These are phyloP conservation scores for Penicillium flavigenum DNA, from an alignment of 495 filamentous ascomycete species.

Conservation along the genomic window DNA sequence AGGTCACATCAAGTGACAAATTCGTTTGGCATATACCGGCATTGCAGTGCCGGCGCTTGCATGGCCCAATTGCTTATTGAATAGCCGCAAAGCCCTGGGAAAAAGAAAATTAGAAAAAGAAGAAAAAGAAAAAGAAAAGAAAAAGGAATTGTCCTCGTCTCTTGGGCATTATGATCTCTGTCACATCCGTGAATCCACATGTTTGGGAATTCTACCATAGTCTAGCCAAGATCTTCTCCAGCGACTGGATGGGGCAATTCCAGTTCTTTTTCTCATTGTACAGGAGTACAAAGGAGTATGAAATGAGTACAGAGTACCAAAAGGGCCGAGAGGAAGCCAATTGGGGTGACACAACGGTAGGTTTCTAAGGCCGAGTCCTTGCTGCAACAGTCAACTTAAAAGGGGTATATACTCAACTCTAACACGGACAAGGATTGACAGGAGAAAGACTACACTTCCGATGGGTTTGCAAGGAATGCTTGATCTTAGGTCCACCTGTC, in stretches of 20 bases:
- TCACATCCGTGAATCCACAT: conserved; percentile 12
- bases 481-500: conserved; percentile 9
- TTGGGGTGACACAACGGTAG: not conserved
- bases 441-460: conserved; percentile 1
- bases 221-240: conserved; percentile 4
- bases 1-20: conserved; percentile 3
- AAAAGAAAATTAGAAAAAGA: not conserved
- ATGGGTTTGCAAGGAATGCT: conserved; percentile 1
- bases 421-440: not conserved
- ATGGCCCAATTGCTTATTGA: conserved; percentile 15
- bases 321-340: not conserved
- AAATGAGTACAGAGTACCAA: not conserved
- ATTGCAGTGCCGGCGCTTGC: conserved; percentile 1
- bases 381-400: not conserved
- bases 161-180: not conserved
- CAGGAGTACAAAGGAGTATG: not conserved
- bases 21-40: conserved; percentile 8
- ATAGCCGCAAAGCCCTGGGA: conserved; percentile 4
- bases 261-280: conserved; percentile 2
- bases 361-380: not conserved
- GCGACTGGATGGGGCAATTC: conserved; percentile 10
- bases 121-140: not conserved
- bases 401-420: not conserved
- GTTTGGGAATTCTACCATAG: not conserved
- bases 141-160: conserved; percentile 9